Conservation (phyloP, 495 filamentous ascomycete genomes). For the Lasiosphaeris hirsuta region DNA sequence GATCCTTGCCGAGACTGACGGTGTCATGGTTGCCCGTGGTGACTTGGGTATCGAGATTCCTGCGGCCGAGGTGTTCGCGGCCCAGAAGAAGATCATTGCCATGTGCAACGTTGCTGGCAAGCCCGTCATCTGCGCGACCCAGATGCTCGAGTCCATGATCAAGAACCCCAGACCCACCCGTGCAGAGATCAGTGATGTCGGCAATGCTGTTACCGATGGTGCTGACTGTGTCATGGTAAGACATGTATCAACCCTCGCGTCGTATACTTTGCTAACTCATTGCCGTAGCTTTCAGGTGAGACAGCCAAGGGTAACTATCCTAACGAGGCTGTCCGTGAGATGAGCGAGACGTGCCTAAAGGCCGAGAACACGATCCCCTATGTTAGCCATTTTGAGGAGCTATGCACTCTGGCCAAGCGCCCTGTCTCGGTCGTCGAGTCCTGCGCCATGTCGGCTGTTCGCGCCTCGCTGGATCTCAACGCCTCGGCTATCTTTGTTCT, state of each 20-base stretch:
- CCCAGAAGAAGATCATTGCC: slow-evolving; percentile 99
- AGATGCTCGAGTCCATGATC: slow-evolving; percentile 94
- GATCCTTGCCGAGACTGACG: slow-evolving; percentile 93
- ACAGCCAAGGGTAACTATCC: slow-evolving; percentile 98
- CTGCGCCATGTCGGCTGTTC: slow-evolving; percentile 93
- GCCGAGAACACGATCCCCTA: slow-evolving; percentile 96
- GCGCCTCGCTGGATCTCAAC: slow-evolving; percentile 89
- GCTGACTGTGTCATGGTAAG: slow-evolving; percentile 94
- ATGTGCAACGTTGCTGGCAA: slow-evolving; percentile 99
- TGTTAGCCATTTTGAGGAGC: slow-evolving; percentile 92
- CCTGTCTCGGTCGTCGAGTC: slow-evolving; percentile 86
- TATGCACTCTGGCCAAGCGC: slow-evolving; percentile 73
- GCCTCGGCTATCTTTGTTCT: slow-evolving; percentile 92
- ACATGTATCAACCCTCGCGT: no score
- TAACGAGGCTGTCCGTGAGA: slow-evolving; percentile 87
- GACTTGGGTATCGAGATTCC: slow-evolving; percentile 98
- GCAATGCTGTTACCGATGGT: slow-evolving; percentile 95
- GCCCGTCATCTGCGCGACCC: slow-evolving; percentile 84
- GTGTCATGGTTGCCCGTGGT: slow-evolving; percentile 99
- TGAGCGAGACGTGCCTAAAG: slow-evolving; percentile 94
- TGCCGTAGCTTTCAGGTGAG: slow-evolving; percentile 72
- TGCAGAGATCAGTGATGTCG: slow-evolving; percentile 97
- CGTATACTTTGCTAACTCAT: neutral
- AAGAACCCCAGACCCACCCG: slow-evolving; percentile 97
- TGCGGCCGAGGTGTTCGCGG: slow-evolving; percentile 95